Evolutionary conservation across 345 rosid genomes (phyloP), one percentile per base, ranked within the genome.

Genomic region (Cardamine resedifolia): DNA sequence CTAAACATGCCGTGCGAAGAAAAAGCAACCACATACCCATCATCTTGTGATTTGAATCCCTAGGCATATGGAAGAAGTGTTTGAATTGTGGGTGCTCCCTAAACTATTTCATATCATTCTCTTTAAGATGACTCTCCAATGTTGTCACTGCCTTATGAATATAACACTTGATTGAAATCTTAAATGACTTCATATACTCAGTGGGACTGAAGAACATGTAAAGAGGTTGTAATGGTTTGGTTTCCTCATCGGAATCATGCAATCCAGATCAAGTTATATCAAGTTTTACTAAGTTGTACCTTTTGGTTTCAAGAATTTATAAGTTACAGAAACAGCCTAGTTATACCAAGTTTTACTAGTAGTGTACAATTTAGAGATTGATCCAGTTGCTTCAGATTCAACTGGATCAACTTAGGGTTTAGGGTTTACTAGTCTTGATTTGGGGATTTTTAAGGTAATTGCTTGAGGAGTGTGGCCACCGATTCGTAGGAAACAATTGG

Each of bases 121-220:
- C n/a, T n/a, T n/a, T n/a, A n/a, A n/a, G n/a, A n/a, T n/a, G n/a
- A n/a, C n/a, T n/a, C n/a, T n/a, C n/a, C n/a, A n/a, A n/a, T n/a
- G n/a, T n/a, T n/a, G n/a, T n/a, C n/a, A n/a, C n/a, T n/a, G n/a
- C 6, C 56, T 81, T 15, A 30, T 30, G 33, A 30, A 30, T 30
- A 30, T 30, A 6, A 5, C 33, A 30, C 33, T 30, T 30, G 7
- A 1, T 5, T 30, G 7, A 30, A 5, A 55, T 7, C 18, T 55
- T 55, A 7, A 27, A 27, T 55, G 19, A 5, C 20, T 28, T 47
- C 5, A 18, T 9, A 47, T 47, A 19, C 2, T 24, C 60, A 4
- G 38, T 15, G 58, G 58, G 58, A 21, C 58, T 2, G 10, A 45
- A 45, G 50, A 6, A 45, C 50, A 45, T 16, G 10, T 47, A 19